Evolutionary conservation across 2,329 filamentous ascomycete species (phyloP), one percentile per base, ranked within the genome.

Genomic region (Ophiostoma piceae): DNA sequence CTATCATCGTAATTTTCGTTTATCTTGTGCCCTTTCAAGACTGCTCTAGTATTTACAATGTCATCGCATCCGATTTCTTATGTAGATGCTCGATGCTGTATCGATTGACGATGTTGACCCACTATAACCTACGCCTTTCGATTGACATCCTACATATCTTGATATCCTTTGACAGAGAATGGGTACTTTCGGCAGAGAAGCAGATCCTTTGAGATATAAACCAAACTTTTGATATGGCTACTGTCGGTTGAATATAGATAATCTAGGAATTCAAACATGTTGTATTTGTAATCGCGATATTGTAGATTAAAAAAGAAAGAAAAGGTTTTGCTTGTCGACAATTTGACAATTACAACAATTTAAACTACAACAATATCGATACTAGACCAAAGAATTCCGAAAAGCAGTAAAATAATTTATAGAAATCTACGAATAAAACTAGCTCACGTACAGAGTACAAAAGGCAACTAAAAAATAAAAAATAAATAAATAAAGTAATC

Each of bases 121-220:
- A 57, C 51, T 26, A 57, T 57, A 57, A 57, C 8, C 51, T 26
- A 57, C 51, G 51, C 51, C 51, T 57, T 57, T 26, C n/a, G n/a
- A 26, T 57, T 26, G 51, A 57, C 51, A 57, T 57, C 51, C 51
- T 26, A 57, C 51, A 57, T 57, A 57, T 11, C 9, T 57, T 26
- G 51, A 29, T 8, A 57, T 29, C 51, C 22, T 57, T 57, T 26
- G 11, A 26, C 9, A 29, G 51, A 57, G 26, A 5, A 26, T 2
- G 51, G 51, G 51, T 57, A 57, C 11, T 57, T 14, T 57, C n/a
- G 51, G 22, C 22, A 57, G n/a, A 22, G 5, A 22, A 57, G n/a
- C 51, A 16, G 0, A 57, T 29, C 22, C 9, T 57, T 57, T 14
- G 9, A 35, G 8, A 14, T 11, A 57, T 11, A 5, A 26, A 4